Evolutionary conservation across 306 rosid genomes (phyloP).

Genomic region (Quercus dentata): DNA sequence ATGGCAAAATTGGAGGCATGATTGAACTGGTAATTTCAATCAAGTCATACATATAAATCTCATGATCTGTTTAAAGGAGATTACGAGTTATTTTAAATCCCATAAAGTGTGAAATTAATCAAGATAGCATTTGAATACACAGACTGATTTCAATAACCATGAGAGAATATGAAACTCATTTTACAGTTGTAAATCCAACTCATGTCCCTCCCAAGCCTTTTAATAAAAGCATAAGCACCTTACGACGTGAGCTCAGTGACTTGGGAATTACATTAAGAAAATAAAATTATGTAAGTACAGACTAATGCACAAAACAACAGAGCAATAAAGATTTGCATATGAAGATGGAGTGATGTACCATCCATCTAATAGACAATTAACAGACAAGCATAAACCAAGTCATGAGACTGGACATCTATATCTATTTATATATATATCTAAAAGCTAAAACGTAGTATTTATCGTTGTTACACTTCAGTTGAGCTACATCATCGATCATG

Average conservation of each 20-base stretch:
- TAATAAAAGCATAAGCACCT: not conserved
- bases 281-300: not conserved
- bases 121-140: too few species aligned
- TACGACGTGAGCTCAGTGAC: not conserved
- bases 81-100: too few species aligned
- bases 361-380: constrained; percentile 22
- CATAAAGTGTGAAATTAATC: too few species aligned
- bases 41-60: too few species aligned
- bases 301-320: constrained; percentile 10
- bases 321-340: constrained; percentile 6
- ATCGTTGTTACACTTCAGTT: too few species aligned
- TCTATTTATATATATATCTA: too few species aligned
- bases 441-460: too few species aligned
- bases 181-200: not conserved
- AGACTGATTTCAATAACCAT: too few species aligned
- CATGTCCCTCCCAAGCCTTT: not conserved
- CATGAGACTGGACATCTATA: constrained; percentile 2
- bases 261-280: not conserved
- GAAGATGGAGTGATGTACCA: constrained; percentile 8
- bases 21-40: too few species aligned
- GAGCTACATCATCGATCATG: too few species aligned
- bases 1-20: too few species aligned
- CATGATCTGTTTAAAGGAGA: too few species aligned
- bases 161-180: not conserved
- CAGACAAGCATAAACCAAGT: constrained; percentile 21